Percentiles rank a stretch among this genome's conserved stretches.
These are phyloP conservation scores for Mortierella sp. DNA, from an alignment of 371 early-diverging fungal species.

Conservation along the genomic window DNA sequence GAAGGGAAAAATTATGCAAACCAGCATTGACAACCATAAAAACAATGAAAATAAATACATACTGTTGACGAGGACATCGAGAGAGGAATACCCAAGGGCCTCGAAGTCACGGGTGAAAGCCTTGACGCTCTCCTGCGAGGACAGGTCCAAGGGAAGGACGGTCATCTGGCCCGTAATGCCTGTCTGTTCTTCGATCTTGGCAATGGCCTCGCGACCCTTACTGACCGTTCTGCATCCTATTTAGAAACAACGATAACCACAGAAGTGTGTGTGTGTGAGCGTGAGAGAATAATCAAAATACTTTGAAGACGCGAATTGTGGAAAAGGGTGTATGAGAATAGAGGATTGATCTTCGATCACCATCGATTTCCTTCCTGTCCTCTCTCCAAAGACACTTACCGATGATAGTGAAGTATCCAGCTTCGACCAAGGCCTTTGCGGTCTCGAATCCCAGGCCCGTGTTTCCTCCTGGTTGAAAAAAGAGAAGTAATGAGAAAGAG, in stretches of 20 bases:
- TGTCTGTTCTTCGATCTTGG: conserved; percentile 57
- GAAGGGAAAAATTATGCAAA: neutral
- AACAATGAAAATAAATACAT: conserved; percentile 20
- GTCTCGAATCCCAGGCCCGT: conserved; percentile 53
- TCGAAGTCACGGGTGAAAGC: conserved; percentile 61
- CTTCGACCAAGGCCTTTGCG: conserved; percentile 49
- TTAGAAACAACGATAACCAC: neutral
- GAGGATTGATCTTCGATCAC: neutral
- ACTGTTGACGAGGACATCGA: conserved; percentile 70
- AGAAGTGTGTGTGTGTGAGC: neutral
- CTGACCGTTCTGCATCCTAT: conserved; percentile 38
- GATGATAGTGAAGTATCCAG: conserved; percentile 38
- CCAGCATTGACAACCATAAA: neutral
- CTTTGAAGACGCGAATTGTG: neutral
- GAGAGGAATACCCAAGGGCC: conserved; percentile 21
- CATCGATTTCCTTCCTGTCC: neutral
- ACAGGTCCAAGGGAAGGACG: conserved; percentile 63
- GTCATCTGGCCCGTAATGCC: conserved; percentile 54
- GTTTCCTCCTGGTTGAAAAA: conserved; percentile 36
- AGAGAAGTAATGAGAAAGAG: neutral
- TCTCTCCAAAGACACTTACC: conserved; percentile 12
- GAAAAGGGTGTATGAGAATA: neutral
- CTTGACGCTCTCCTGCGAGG: conserved; percentile 61
- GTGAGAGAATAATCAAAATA: neutral
- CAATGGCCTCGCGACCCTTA: conserved; percentile 56